phyloP scores from a whole-genome alignment of 2,329 filamentous ascomycete species.

The Colletotrichum coccodes region DNA sequence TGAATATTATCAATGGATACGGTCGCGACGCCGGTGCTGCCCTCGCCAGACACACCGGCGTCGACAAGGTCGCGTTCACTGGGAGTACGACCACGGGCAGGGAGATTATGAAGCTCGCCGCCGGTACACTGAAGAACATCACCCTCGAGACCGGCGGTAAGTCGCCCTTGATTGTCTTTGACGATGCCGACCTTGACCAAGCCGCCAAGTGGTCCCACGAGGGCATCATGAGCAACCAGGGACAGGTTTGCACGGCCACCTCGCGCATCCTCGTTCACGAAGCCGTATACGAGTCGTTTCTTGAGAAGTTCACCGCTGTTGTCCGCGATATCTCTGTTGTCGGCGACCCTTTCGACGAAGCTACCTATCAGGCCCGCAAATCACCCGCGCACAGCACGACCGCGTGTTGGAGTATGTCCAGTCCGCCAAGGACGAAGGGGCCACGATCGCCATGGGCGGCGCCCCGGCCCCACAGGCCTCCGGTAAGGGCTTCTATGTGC shows the following conservation, averaged over 20 bases:
- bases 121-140: conserved; percentile 67
- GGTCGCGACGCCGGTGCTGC: conserved; percentile 72
- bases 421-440: conserved; percentile 70
- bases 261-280: conserved; percentile 70
- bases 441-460: conserved; percentile 57
- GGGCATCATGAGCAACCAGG: conserved; percentile 64
- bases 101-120: conserved; percentile 76
- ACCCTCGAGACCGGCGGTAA: conserved; percentile 71
- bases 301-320: conserved; percentile 68
- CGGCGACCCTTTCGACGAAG: conserved; percentile 71
- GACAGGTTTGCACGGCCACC: conserved; percentile 69
- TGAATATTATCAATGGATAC: conserved; percentile 77
- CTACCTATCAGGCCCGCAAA: conserved; percentile 74
- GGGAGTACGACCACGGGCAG: conserved; percentile 75
- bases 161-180: conserved; percentile 67
- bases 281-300: conserved; percentile 66
- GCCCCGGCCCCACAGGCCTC: conserved; percentile 54
- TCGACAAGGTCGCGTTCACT: conserved; percentile 80
- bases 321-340: conserved; percentile 65
- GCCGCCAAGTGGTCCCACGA: conserved; percentile 62
- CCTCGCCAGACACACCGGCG: conserved; percentile 69
- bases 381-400: conserved; percentile 72
- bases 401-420: conserved; percentile 73
- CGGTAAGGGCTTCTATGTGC: conserved; percentile 49
- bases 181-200: conserved; percentile 70